Conservation (phyloP, 345 rosid genomes). For the Isatis tinctoria region DNA sequence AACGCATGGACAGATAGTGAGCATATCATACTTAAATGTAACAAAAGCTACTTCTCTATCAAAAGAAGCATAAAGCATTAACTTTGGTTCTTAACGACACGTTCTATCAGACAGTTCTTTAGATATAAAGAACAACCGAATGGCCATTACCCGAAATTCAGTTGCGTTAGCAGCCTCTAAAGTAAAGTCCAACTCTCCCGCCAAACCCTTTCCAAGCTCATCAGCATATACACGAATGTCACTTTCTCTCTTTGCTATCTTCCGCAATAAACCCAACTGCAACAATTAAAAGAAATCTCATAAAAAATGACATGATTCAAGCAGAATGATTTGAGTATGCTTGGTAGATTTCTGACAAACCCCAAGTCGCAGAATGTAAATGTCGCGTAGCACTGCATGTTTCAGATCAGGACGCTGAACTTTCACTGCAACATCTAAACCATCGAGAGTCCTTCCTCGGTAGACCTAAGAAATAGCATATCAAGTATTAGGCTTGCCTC, state of each 20-base stretch:
- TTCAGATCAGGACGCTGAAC: slow-evolving; percentile 92
- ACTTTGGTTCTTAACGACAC: not conserved
- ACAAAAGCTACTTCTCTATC: not conserved
- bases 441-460: slow-evolving; percentile 69
- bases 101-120: not conserved
- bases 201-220: slow-evolving; percentile 94
- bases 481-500: slow-evolving; percentile 7
- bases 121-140: not conserved
- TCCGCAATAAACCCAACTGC: slow-evolving; percentile 84
- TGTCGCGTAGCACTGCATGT: slow-evolving; percentile 82
- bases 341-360: slow-evolving; percentile 40
- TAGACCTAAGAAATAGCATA: slow-evolving; percentile 56
- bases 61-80: not conserved
- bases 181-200: slow-evolving; percentile 84
- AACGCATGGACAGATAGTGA: not conserved
- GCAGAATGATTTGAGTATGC: not conserved
- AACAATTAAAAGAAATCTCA: slow-evolving; percentile 24
- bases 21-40: not conserved
- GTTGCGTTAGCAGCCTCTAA: slow-evolving; percentile 88
- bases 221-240: slow-evolving; percentile 91
- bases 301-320: slow-evolving; percentile 17
- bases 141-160: slow-evolving; percentile 60
- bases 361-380: slow-evolving; percentile 87
- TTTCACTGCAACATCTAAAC: slow-evolving; percentile 77
- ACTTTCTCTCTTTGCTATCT: slow-evolving; percentile 76